phyloP scores from a whole-genome alignment of 192 early-diverging fungal genomes.

The Coemansia sp. region DNA sequence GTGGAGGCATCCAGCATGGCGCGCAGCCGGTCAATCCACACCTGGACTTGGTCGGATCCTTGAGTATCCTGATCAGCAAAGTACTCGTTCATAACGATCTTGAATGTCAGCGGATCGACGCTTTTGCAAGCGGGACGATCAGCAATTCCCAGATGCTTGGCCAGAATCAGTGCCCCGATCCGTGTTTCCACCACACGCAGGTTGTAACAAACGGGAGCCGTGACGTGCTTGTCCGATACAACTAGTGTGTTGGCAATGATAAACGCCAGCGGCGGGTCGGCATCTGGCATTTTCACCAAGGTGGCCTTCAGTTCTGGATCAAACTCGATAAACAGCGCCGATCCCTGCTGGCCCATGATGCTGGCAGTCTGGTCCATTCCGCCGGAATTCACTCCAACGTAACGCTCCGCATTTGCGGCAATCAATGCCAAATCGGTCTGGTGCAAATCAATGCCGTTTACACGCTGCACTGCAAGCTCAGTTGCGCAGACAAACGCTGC shows the following conservation, averaged over 20 bases:
- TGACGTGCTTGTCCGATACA: slow-evolving; percentile 80
- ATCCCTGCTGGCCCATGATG: slow-evolving; percentile 67
- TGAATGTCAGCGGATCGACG: slow-evolving; percentile 62
- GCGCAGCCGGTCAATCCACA: slow-evolving; percentile 33
- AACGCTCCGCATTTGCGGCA: slow-evolving; percentile 75
- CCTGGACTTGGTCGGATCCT: slow-evolving; percentile 8
- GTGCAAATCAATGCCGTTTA: slow-evolving; percentile 12
- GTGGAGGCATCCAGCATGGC: slow-evolving; percentile 20
- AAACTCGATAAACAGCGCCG: slow-evolving; percentile 79
- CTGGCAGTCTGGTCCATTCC: slow-evolving; percentile 90
- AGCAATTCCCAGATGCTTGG: slow-evolving; percentile 51
- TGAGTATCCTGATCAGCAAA: slow-evolving; percentile 14
- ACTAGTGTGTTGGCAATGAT: slow-evolving; percentile 89
- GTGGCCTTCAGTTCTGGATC: slow-evolving; percentile 62
- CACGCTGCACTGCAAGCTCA: slow-evolving; percentile 62
- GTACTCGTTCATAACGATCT: slow-evolving; percentile 44
- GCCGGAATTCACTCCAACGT: slow-evolving; percentile 65
- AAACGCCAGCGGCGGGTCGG: slow-evolving; percentile 59
- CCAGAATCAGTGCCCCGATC: slow-evolving; percentile 67
- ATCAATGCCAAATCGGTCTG: slow-evolving; percentile 52
- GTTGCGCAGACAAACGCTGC: slow-evolving; percentile 84
- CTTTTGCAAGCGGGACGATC: slow-evolving; percentile 43
- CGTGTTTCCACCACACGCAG: slow-evolving; percentile 89
- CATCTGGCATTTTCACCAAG: slow-evolving; percentile 65
- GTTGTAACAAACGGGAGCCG: slow-evolving; percentile 88